A percentile compares a stretch with the other conserved stretches of the same genome.
These are phyloP conservation scores for Fusarium musae DNA, from an alignment of 2,329 filamentous ascomycete genomes.

Conservation along the genomic window DNA sequence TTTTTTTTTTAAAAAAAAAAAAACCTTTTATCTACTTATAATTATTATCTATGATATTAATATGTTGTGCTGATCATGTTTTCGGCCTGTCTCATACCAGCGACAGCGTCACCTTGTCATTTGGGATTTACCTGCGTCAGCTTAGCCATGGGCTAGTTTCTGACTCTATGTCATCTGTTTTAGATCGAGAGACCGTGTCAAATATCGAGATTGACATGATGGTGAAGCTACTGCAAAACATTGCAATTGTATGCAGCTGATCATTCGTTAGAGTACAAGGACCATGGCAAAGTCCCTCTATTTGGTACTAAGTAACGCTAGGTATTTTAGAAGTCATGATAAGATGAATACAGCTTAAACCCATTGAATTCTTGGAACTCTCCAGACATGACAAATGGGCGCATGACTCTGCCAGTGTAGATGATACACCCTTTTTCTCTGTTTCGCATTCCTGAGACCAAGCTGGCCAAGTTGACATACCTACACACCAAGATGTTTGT, in stretches of 20 bases:
- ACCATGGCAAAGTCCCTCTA: not conserved
- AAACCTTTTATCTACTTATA: not conserved
- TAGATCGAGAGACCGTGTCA: not conserved
- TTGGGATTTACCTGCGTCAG: not conserved
- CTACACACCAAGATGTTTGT: not conserved
- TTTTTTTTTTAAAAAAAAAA: too few species aligned
- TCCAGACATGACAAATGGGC: not conserved
- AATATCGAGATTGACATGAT: not conserved
- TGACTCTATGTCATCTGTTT: not conserved
- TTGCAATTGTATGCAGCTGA: not conserved
- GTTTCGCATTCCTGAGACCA: not conserved
- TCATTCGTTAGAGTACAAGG: not conserved
- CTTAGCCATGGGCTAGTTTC: too few species aligned
- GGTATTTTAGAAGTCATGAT: not conserved
- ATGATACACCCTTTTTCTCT: not conserved
- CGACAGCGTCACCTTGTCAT: not conserved
- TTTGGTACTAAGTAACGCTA: not conserved
- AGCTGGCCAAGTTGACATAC: not conserved
- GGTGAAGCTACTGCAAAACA: not conserved
- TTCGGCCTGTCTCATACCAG: not conserved
- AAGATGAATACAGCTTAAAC: not conserved
- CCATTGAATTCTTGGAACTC: not conserved
- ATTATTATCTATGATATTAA: not conserved
- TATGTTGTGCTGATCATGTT: not conserved
- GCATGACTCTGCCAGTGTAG: not conserved